Evolutionary conservation across 1,139 yeast genomes (phyloP), one percentile per base, ranked within the genome.

Genomic region (Ogataea hybrid): DNA sequence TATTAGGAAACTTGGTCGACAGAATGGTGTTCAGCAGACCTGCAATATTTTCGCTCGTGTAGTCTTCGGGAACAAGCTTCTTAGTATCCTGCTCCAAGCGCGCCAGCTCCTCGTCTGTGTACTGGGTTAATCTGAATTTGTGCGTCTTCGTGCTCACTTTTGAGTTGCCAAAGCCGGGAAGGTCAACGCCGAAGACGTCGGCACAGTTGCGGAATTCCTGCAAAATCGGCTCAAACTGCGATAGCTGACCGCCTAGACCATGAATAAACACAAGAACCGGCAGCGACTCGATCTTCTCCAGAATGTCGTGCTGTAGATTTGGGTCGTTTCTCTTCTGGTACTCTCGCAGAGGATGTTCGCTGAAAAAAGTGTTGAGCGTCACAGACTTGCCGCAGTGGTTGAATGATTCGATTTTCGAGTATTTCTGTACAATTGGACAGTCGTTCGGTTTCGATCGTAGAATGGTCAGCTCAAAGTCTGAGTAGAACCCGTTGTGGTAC

Each of bases 191-290:
- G 42, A 80, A 57, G 3, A 83, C 70, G 49, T 81, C 84, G 54
- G 80, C 73, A 57, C 84, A 79, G 54, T 81, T 84, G 22, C 86
- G 70, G 44, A 84, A 71, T 43, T 79, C 70, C 31, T 79, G 84
- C 62, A 84, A 69, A 32, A 83, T 64, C 3, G 79, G 75, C 52
- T 81, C 87, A 57, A 85, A 84, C 57, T 83, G 90, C 8, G 84
- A 70, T 64, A 82, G 69, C 56, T 83, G 90, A 7, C 94, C 94
- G 1, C 94, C 94, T 33, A 84, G 63, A 0, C 94, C 94, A 60
- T 84, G 94, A 17, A 84, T 56, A 41, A 84, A 74, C 11, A 84
- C 67, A 11, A 82, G 60, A 4, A 78, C 66, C 0, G 94, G 92
- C 37, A 81, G 62, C 17, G 68, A 69, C 20, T 67, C 63, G 31